Conservation (phyloP, 176 grass and related monocot species). For the Melocanna baccifera region DNA sequence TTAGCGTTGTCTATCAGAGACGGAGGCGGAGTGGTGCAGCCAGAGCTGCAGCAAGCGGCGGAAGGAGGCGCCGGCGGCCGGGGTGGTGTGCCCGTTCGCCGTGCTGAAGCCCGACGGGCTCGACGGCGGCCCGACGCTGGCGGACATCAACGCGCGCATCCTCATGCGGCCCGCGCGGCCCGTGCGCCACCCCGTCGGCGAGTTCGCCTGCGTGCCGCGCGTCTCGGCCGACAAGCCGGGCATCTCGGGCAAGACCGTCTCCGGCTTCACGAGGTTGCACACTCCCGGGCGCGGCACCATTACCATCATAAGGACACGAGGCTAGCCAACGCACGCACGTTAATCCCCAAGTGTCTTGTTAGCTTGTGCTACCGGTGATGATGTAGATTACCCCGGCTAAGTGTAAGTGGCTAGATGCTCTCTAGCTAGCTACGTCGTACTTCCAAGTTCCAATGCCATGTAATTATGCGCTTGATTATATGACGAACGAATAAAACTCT, state of each 20-base stretch:
- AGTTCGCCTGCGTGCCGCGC: slow-evolving; percentile 70
- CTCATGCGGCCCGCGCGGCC: slow-evolving; percentile 68
- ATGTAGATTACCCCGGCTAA: slow-evolving; percentile 19
- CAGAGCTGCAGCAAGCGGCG: slow-evolving; percentile 30
- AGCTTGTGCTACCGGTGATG: background rate
- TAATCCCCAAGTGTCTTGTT: background rate
- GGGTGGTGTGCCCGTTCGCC: slow-evolving; percentile 67
- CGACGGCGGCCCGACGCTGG: slow-evolving; percentile 81
- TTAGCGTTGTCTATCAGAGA: background rate
- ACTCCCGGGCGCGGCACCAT: slow-evolving; percentile 81
- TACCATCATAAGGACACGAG: slow-evolving; percentile 89
- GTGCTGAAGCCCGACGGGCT: slow-evolving; percentile 84
- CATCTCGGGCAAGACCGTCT: slow-evolving; percentile 73
- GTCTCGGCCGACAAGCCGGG: slow-evolving; percentile 58
- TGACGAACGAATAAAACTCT: slow-evolving; percentile 35
- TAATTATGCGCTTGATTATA: slow-evolving; percentile 47
- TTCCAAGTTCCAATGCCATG: slow-evolving; percentile 25
- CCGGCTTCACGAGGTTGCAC: slow-evolving; percentile 74
- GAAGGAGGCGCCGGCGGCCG: background rate
- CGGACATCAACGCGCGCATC: slow-evolving; percentile 87
- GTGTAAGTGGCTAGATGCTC: slow-evolving; percentile 1
- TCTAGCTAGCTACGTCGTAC: background rate
- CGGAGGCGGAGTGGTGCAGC: slow-evolving; percentile 28
- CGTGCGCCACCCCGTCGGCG: slow-evolving; percentile 89
- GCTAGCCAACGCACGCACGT: slow-evolving; percentile 17